Conservation (phyloP, 1,284 basidiomycete genomes). For the Pascua guehoae region DNA sequence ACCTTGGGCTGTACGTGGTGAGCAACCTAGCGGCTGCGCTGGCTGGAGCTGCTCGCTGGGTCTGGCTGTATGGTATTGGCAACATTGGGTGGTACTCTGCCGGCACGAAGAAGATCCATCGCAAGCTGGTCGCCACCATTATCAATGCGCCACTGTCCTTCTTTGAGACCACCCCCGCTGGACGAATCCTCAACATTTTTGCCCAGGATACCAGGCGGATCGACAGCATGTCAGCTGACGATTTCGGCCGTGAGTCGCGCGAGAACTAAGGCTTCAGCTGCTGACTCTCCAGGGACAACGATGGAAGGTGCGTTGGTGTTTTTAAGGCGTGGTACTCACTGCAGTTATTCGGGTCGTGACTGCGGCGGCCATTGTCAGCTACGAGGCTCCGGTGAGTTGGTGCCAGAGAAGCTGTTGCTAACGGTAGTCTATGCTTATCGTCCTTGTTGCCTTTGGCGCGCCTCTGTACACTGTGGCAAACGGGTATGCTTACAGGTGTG, state of each 20-base stretch:
- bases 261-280: not conserved
- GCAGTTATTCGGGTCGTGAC: constrained; percentile 12
- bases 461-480: constrained; percentile 33
- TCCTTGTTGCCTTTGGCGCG: constrained; percentile 25
- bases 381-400: constrained; percentile 31
- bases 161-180: constrained; percentile 79
- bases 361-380: constrained; percentile 21
- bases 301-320: too few relatives aligned
- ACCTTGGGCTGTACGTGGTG: constrained; percentile 33
- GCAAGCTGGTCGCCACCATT: constrained; percentile 57
- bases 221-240: constrained; percentile 54
- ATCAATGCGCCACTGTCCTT: constrained; percentile 67
- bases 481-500: constrained; percentile 18
- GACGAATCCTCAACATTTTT: constrained; percentile 55
- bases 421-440: constrained; percentile 24
- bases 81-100: constrained; percentile 57
- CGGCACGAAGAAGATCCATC: constrained; percentile 62
- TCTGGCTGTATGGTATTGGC: constrained; percentile 46
- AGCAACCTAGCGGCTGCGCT: constrained; percentile 11
- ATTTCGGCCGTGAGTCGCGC: constrained; percentile 57
- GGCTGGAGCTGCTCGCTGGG: constrained; percentile 27
- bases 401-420: not conserved
- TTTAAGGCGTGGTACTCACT: too few relatives aligned
- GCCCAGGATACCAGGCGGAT: constrained; percentile 57
- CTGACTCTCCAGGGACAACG: too few relatives aligned